Evolutionary conservation across 108 stramenopile species (phyloP), one percentile per base, ranked within the genome.

Genomic region (Discostella pseudostelligera): DNA sequence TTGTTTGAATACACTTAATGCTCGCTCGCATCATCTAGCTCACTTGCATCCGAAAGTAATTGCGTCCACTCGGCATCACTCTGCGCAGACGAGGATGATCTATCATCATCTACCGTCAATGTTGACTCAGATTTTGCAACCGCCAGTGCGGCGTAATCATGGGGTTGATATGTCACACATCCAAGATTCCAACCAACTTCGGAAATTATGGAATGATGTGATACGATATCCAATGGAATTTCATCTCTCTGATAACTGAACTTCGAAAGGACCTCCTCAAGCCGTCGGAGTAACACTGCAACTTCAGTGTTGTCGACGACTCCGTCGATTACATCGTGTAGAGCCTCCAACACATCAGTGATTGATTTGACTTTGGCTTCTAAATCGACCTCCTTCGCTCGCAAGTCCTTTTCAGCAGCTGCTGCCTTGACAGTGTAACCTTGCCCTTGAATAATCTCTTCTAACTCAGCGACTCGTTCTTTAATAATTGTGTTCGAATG

Each of bases 1-100:
- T n/a, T n/a, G n/a, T n/a, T n/a, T n/a, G n/a, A n/a, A n/a, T n/a
- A n/a, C n/a, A n/a, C n/a, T n/a, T n/a, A n/a, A n/a, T n/a, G n/a
- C n/a, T n/a, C n/a, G n/a, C n/a, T n/a, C n/a, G n/a, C n/a, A 92
- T 56, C 86, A 85, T 32, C 32, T 32, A 32, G 32, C 32, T 32
- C 32, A 5, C n/a, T 32, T 32, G 32, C 5, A 32, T 32, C 32
- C 32, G 5, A 32, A 32, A 32, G 32, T 5, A 32, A 32, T 5
- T 32, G 32, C 32, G 32, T 32, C 32, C 32, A 32, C 32, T 3
- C 32, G 32, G 3, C 32, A 32, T 32, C 32, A 32, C 32, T 32
- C 32, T 5, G 3, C 32, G 32, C 32, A 32, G 32, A 32, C 3
- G 32, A 32, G 3, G 32, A 32, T 5, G 32, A 32, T 32, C 32